These are phyloP conservation scores for Gorgonomyces haynaldii DNA, from an alignment of 192 early-diverging fungal species.

Conservation along the genomic window DNA sequence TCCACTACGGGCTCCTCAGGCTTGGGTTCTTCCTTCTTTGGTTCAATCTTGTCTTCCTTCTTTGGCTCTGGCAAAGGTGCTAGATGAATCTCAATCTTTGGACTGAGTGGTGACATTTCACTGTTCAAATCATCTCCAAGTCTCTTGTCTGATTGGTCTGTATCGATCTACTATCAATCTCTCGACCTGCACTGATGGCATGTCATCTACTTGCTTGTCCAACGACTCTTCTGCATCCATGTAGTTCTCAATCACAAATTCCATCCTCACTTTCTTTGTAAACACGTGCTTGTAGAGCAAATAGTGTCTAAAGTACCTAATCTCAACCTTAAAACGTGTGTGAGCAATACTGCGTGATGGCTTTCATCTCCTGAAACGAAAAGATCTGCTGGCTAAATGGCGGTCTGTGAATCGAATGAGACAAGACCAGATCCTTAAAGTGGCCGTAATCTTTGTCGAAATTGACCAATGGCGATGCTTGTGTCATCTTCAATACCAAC, in stretches of 20 bases:
- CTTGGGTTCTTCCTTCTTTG: neutral
- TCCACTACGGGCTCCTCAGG: neutral
- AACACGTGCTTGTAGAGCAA: conserved; percentile 47
- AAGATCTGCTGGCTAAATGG: conserved; percentile 40
- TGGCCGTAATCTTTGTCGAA: conserved; percentile 29
- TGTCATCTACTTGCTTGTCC: neutral
- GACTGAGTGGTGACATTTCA: conserved; percentile 1
- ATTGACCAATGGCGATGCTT: conserved; percentile 31
- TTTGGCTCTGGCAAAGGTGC: neutral
- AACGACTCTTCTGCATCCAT: conserved; percentile 3
- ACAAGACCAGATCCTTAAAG: conserved; percentile 34
- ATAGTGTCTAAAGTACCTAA: conserved; percentile 47
- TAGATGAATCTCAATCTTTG: neutral
- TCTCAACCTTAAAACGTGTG: conserved; percentile 25
- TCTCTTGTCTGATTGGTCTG: neutral
- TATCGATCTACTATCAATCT: too few species aligned
- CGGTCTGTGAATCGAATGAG: conserved; percentile 34
- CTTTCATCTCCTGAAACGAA: conserved; percentile 26
- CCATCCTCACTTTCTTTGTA: conserved; percentile 42
- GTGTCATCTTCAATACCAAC: conserved; percentile 12
- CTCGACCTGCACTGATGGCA: conserved; percentile 2
- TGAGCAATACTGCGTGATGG: conserved; percentile 32
- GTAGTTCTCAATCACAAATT: conserved; percentile 30
- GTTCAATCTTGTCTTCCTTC: neutral
- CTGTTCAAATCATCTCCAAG: neutral